phyloP scores from a whole-genome alignment of 2,329 filamentous ascomycete species.

The Neonectria coccinea region DNA sequence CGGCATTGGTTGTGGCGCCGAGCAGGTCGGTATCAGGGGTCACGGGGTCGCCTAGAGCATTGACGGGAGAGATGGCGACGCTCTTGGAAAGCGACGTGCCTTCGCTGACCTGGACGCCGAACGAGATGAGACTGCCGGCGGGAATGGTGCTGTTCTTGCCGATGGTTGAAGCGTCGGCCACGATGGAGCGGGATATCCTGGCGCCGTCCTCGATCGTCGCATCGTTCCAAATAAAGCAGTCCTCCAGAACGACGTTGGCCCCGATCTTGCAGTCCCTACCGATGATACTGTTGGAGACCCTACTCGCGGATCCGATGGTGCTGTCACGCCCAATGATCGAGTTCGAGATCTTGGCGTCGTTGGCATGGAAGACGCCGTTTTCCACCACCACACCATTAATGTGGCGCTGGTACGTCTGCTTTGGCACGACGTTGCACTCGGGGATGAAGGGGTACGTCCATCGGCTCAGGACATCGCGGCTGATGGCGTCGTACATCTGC shows the following conservation, averaged over 20 bases:
- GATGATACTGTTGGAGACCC: slow-evolving; percentile 80
- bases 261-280: slow-evolving; percentile 90
- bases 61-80: slow-evolving; percentile 52
- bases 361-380: slow-evolving; percentile 78
- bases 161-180: slow-evolving; percentile 79
- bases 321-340: slow-evolving; percentile 83
- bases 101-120: slow-evolving; percentile 78
- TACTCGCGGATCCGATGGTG: slow-evolving; percentile 77
- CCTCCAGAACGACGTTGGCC: slow-evolving; percentile 80
- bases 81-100: slow-evolving; percentile 59
- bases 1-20: slow-evolving; percentile 63
- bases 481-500: slow-evolving; percentile 90
- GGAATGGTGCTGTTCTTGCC: slow-evolving; percentile 78
- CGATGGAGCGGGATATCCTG: slow-evolving; percentile 76
- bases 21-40: slow-evolving; percentile 59
- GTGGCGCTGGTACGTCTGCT: slow-evolving; percentile 79
- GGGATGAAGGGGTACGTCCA: slow-evolving; percentile 93
- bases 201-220: slow-evolving; percentile 80
- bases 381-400: slow-evolving; percentile 82
- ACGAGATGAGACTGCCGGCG: slow-evolving; percentile 82
- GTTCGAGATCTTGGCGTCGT: slow-evolving; percentile 76
- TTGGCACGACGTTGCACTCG: slow-evolving; percentile 84
- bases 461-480: slow-evolving; percentile 84
- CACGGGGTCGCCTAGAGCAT: slow-evolving; percentile 52
- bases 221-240: slow-evolving; percentile 91